A percentile compares a stretch with the other conserved stretches of the same genome.
Evolutionary conservation across 2,329 filamentous ascomycete species (phyloP).

Genomic region (Colletotrichum shisoi): DNA sequence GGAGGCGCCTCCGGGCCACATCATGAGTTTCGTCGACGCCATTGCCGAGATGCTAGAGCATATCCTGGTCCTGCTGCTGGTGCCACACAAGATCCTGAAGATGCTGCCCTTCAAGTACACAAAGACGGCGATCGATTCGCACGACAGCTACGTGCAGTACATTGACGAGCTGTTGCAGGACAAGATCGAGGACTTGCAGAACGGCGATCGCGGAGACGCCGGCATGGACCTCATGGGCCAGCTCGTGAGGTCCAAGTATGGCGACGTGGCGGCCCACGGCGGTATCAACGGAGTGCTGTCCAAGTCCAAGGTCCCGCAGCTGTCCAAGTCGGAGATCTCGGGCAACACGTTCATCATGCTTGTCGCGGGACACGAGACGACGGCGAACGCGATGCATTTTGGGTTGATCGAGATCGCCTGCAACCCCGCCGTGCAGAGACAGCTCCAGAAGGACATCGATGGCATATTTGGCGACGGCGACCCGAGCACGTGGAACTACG

Average conservation of each 20-base stretch:
- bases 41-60: conserved; percentile 68
- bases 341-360: conserved; percentile 75
- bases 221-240: conserved; percentile 64
- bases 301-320: conserved; percentile 46
- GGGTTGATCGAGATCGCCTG: conserved; percentile 72
- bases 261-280: conserved; percentile 40
- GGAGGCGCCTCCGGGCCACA: conserved; percentile 60
- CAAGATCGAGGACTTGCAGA: conserved; percentile 59
- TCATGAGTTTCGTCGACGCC: conserved; percentile 71
- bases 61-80: conserved; percentile 68
- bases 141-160: conserved; percentile 71
- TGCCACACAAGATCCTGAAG: conserved; percentile 64
- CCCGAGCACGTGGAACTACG: conserved; percentile 73
- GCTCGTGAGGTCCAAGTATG: conserved; percentile 56
- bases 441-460: conserved; percentile 74
- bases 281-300: conserved; percentile 31
- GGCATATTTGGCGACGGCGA: conserved; percentile 66
- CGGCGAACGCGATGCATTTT: conserved; percentile 78
- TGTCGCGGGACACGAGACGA: conserved; percentile 82
- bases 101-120: conserved; percentile 60
- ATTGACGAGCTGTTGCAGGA: conserved; percentile 72
- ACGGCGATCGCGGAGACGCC: conserved; percentile 51
- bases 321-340: conserved; percentile 72
- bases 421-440: conserved; percentile 68
- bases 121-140: conserved; percentile 61